Conservation (phyloP, 2,329 filamentous ascomycete genomes). For the Xylaria sp. region DNA sequence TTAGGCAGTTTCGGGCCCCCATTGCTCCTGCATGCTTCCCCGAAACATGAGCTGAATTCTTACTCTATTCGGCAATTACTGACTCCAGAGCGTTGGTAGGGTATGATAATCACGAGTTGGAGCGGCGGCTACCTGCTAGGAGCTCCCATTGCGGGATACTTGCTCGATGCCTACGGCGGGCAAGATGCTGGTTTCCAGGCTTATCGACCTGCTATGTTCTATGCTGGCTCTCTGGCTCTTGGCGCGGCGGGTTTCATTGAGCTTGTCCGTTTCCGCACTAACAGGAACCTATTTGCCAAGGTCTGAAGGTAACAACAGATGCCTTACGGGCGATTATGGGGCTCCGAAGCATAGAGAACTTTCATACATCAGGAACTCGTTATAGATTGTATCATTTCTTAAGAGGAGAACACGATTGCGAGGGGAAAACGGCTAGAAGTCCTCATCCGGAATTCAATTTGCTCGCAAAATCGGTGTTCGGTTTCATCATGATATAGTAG, state of each 20-base stretch:
- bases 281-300: conserved; percentile 45
- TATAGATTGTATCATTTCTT: background rate
- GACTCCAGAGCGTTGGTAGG: too few species aligned
- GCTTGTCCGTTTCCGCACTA: conserved; percentile 51
- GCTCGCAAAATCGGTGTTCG: background rate
- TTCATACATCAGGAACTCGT: background rate
- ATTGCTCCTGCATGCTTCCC: too few species aligned
- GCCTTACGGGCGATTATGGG: background rate
- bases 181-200: conserved; percentile 53
- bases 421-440: background rate
- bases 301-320: conserved; percentile 32
- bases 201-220: conserved; percentile 67
- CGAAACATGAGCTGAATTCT: too few species aligned
- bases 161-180: conserved; percentile 56
- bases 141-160: conserved; percentile 64
- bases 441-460: background rate
- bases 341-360: background rate
- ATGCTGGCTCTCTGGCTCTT: conserved; percentile 60
- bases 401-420: background rate
- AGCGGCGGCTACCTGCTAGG: conserved; percentile 63
- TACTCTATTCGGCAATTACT: too few species aligned
- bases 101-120: conserved; percentile 68
- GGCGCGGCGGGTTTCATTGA: conserved; percentile 51
- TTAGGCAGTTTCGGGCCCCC: too few species aligned
- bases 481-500: background rate